A percentile compares a stretch with the other conserved stretches of the same genome.
These are phyloP conservation scores for Rhynchospora breviuscula DNA, from an alignment of 176 grass and related monocot species.

Conservation along the genomic window DNA sequence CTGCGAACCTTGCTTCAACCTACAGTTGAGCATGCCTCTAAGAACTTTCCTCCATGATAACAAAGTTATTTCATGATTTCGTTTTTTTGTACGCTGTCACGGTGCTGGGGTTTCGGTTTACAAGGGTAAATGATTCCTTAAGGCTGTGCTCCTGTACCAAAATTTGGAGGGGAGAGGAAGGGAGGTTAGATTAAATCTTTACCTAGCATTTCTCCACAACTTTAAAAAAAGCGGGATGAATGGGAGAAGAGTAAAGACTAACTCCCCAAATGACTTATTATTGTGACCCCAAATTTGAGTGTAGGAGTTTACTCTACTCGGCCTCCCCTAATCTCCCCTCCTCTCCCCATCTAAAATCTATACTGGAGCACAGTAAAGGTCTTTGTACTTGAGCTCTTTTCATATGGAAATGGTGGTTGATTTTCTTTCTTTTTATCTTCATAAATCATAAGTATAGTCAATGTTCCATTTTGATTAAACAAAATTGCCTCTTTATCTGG, in stretches of 20 bases:
- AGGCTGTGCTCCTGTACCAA: too few relatives aligned
- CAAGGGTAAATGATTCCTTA: neutral
- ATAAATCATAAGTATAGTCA: too few relatives aligned
- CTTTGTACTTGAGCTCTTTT: neutral
- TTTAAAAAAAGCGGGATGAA: too few relatives aligned
- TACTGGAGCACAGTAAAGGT: neutral
- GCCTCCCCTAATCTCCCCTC: too few relatives aligned
- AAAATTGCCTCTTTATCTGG: neutral
- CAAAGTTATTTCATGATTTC: neutral
- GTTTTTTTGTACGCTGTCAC: neutral
- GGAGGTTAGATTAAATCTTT: too few relatives aligned
- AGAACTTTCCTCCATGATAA: neutral
- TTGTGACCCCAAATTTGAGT: too few relatives aligned
- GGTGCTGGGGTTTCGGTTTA: neutral
- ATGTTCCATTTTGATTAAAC: neutral
- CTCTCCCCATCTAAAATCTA: too few relatives aligned
- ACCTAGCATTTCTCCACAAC: too few relatives aligned
- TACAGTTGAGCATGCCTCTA: neutral
- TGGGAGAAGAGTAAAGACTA: too few relatives aligned
- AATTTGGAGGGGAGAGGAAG: too few relatives aligned
- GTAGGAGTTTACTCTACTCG: too few relatives aligned
- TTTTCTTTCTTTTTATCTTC: neutral
- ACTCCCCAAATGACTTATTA: too few relatives aligned
- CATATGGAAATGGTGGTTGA: neutral
- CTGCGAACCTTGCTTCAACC: neutral